phyloP scores from a whole-genome alignment of 371 early-diverging fungal genomes.

The Mortierella sp. region DNA sequence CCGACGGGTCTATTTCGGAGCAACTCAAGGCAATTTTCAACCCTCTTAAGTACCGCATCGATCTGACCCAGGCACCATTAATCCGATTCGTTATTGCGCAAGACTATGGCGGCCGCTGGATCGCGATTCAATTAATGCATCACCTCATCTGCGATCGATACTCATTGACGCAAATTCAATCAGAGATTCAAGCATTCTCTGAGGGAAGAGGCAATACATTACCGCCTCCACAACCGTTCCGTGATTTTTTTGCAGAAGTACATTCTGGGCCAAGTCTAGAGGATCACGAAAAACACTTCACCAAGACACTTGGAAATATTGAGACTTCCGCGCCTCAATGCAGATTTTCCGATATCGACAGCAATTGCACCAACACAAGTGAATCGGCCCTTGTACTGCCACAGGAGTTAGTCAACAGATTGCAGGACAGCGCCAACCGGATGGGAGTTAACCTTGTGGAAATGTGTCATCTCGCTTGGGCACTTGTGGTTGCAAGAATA shows the following conservation, averaged over 20 bases:
- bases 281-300: constrained; percentile 13
- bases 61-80: background rate
- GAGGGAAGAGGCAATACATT: constrained; percentile 10
- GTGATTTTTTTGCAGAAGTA: constrained; percentile 19
- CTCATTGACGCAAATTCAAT: background rate
- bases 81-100: too few species aligned
- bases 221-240: constrained; percentile 22
- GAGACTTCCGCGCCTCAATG: constrained; percentile 14
- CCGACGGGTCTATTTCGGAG: constrained; percentile 12
- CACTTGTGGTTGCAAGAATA: constrained; percentile 5
- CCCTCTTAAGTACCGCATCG: constrained; percentile 8
- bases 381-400: constrained; percentile 2
- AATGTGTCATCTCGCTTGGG: constrained; percentile 21
- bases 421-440: constrained; percentile 11
- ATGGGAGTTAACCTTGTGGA: constrained; percentile 19
- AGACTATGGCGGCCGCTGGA: constrained; percentile 8
- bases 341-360: constrained; percentile 9
- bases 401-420: constrained; percentile 13
- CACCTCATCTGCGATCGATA: constrained; percentile 29
- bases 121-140: constrained; percentile 11
- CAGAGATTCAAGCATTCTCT: constrained; percentile 16
- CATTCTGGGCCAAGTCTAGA: background rate
- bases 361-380: background rate
- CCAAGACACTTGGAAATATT: constrained; percentile 17
- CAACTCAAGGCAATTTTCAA: constrained; percentile 6